Percentiles rank a stretch among this genome's conserved stretches.
These are phyloP conservation scores for Murraya paniculata DNA, from an alignment of 345 rosid genomes.

Conservation along the genomic window DNA sequence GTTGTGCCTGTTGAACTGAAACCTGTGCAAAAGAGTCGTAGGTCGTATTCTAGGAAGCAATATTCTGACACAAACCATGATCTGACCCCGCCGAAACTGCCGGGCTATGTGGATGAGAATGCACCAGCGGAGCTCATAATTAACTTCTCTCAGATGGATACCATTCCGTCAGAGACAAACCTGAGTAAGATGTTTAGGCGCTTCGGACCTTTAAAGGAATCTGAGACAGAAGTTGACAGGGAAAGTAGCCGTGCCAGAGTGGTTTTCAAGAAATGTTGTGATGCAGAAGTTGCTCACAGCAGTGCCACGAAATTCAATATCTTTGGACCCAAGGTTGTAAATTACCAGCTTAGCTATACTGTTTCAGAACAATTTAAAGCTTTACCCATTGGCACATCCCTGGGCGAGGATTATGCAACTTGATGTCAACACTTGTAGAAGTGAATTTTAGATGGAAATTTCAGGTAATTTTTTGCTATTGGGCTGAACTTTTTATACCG, in stretches of 20 bases:
- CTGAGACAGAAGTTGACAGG: slow-evolving; percentile 69
- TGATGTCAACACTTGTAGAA: slow-evolving; percentile 10
- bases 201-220: slow-evolving; percentile 75
- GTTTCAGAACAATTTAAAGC: slow-evolving; percentile 58
- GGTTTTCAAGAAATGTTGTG: slow-evolving; percentile 66
- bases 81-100: slow-evolving; percentile 40
- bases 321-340: slow-evolving; percentile 65
- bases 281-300: slow-evolving; percentile 77
- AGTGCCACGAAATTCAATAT: slow-evolving; percentile 79
- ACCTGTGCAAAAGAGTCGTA: slow-evolving; percentile 48
- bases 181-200: slow-evolving; percentile 81
- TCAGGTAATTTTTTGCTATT: slow-evolving; percentile 29
- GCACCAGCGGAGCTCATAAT: slow-evolving; percentile 81
- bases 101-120: slow-evolving; percentile 47
- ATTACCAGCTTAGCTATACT: slow-evolving; percentile 67
- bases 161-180: slow-evolving; percentile 68
- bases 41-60: slow-evolving; percentile 58
- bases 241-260: slow-evolving; percentile 83
- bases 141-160: slow-evolving; percentile 62
- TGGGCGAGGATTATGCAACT: slow-evolving; percentile 41
- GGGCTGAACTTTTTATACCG: not conserved
- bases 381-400: slow-evolving; percentile 18
- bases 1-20: slow-evolving; percentile 56
- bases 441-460: slow-evolving; percentile 8
- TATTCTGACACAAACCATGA: slow-evolving; percentile 47